A percentile compares a stretch with the other conserved stretches of the same genome.
Conservation (phyloP, 352 stramenopile species). For the Blastocystis sp. region DNA sequence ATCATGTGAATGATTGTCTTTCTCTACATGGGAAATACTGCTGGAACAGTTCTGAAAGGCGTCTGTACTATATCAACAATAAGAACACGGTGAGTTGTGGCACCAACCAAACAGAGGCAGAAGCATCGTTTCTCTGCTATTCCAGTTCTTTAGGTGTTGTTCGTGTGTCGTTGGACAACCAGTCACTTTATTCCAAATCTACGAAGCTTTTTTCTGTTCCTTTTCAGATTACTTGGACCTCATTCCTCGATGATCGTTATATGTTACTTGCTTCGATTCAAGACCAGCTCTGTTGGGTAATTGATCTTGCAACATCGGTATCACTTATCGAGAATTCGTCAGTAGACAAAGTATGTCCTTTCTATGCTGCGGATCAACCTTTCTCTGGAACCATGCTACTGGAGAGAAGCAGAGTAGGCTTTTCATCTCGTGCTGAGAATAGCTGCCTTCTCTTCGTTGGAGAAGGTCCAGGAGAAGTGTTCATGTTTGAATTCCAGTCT, state of each 20-base stretch:
- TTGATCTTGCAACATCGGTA: background rate
- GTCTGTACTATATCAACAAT: background rate
- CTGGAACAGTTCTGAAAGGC: background rate
- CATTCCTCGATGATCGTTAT: background rate
- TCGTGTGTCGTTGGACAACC: background rate
- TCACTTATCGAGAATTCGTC: background rate
- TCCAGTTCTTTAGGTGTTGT: background rate
- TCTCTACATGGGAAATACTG: background rate
- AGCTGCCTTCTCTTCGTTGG: slow-evolving; percentile 3
- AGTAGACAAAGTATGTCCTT: background rate
- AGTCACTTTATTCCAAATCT: background rate
- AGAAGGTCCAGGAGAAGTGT: background rate
- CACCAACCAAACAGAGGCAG: background rate
- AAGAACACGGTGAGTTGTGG: background rate
- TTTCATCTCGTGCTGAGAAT: background rate
- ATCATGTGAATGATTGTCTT: background rate
- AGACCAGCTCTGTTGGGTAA: background rate
- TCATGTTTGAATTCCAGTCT: background rate
- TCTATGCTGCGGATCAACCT: background rate
- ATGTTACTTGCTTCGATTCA: background rate
- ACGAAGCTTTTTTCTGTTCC: background rate
- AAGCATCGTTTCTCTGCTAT: background rate
- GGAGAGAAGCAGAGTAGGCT: background rate
- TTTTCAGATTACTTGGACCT: background rate
- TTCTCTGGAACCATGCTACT: background rate